Conservation (phyloP, 306 rosid genomes). For the Carpinus viminea region DNA sequence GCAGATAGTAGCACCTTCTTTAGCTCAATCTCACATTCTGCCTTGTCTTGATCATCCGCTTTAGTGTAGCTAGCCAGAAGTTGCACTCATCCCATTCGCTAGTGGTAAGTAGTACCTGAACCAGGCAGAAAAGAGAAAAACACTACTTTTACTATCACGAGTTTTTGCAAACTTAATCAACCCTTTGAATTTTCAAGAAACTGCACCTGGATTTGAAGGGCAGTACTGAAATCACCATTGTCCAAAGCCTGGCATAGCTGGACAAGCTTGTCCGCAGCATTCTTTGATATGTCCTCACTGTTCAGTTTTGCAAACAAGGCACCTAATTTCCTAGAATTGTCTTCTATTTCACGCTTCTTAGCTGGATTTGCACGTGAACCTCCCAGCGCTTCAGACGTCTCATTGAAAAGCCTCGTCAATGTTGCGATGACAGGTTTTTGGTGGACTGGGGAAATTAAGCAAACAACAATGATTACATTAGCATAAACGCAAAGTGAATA, state of each 20-base stretch:
- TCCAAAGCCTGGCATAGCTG: constrained; percentile 92
- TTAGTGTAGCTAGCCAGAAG: constrained; percentile 92
- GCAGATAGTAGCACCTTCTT: constrained; percentile 29
- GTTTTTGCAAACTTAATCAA: background rate
- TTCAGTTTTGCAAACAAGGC: constrained; percentile 89
- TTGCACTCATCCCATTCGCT: constrained; percentile 99
- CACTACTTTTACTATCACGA: constrained; percentile 10
- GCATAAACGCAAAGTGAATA: background rate
- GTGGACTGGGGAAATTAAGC: constrained; percentile 47
- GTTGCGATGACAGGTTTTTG: constrained; percentile 71
- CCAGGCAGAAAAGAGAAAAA: background rate
- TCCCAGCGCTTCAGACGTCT: constrained; percentile 90
- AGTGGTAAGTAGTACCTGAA: constrained; percentile 85
- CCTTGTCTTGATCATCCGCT: constrained; percentile 98
- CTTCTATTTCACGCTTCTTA: constrained; percentile 95
- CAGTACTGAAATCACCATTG: constrained; percentile 71
- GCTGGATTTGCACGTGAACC: constrained; percentile 91
- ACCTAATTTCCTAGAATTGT: constrained; percentile 88
- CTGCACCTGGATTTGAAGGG: constrained; percentile 82
- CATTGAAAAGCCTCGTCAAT: constrained; percentile 88
- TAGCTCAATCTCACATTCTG: constrained; percentile 78
- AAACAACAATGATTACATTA: constrained; percentile 11
- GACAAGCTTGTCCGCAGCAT: constrained; percentile 89
- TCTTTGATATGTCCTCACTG: constrained; percentile 84
- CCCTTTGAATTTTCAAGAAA: constrained; percentile 15